These are phyloP conservation scores for Avena eriantha DNA, from an alignment of 176 grass and related monocot genomes.

Conservation along the genomic window DNA sequence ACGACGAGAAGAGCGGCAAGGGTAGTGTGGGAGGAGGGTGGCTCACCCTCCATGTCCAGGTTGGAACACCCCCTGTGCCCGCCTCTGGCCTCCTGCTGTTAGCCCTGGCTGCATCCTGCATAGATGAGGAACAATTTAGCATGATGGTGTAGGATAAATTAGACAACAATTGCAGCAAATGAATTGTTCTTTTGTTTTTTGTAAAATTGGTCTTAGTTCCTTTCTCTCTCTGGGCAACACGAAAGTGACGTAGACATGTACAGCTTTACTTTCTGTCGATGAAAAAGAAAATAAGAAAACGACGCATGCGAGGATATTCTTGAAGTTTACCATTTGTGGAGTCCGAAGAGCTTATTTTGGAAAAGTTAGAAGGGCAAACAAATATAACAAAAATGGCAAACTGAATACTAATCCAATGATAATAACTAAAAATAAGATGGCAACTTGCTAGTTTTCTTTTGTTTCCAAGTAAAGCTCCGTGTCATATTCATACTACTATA, in stretches of 20 bases:
- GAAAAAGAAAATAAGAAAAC: slow-evolving; percentile 21
- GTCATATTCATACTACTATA: not conserved
- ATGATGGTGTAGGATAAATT: not conserved
- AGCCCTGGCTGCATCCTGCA: slow-evolving; percentile 68
- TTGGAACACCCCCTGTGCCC: slow-evolving; percentile 45
- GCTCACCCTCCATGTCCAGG: slow-evolving; percentile 61
- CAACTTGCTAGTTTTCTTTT: slow-evolving; percentile 10
- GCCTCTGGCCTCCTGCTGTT: slow-evolving; percentile 49
- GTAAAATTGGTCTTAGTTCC: not conserved
- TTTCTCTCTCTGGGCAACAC: not conserved
- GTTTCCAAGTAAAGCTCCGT: slow-evolving; percentile 17
- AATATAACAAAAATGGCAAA: not conserved
- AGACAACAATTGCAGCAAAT: not conserved
- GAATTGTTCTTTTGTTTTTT: not conserved
- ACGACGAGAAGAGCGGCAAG: slow-evolving; percentile 48
- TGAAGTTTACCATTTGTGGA: slow-evolving; percentile 13
- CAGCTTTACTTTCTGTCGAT: slow-evolving; percentile 34
- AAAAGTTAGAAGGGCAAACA: slow-evolving; percentile 31
- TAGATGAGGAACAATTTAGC: slow-evolving; percentile 26
- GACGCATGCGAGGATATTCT: not conserved
- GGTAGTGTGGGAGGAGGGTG: slow-evolving; percentile 30
- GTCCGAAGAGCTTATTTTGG: slow-evolving; percentile 34
- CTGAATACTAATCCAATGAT: not conserved
- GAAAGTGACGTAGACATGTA: not conserved
- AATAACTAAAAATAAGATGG: not conserved